Base-by-base conservation (phyloP, 768 basidiomycete species). In the Russula foetens region DNA sequence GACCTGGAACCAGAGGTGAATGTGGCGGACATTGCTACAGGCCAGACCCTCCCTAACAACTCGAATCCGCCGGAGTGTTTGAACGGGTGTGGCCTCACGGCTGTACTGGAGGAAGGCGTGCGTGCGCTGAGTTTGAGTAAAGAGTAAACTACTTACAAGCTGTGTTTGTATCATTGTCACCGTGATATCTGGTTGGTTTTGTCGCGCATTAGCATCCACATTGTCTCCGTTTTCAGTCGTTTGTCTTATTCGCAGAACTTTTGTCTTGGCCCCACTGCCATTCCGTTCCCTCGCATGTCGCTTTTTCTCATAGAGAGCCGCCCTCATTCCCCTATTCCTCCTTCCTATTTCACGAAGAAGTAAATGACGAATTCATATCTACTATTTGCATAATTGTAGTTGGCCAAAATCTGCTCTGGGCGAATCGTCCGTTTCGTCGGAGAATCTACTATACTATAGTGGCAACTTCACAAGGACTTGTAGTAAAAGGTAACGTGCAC, bases 101-200 rank as follows among this genome's bases (percentile, higher is more conserved):
- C 35, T n/a, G 38, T 24, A 17, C 71, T 86, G 70, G 85, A 85
- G 74, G 84, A 86, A 72, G 80, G 83, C 59, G 84, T 87, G 84
- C 73, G 80, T 66, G 82, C 79, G 67, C 72, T 86, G 75, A 84
- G 77, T 63, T 65, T 87, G 65, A 75, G 73, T 58, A 83, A 82
- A 79, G 84, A 66, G 38, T 62, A 23, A 53, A 31, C 28, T 12
- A n/a, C 9, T n/a, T 41, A 47, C 38, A 31, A 26, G 21, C 11
- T 19, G 29, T 48, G 43, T 51, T 50, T 35, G 43, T 62, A 35
- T 47, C 15, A 35, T 62, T 31, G 17, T 53, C 45, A 48, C 17
- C 23, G 28, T 52, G 38, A 58, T 58, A 48, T 51, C 43, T 39
- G 26, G 50, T 47, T 46, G 19, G 61, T 52, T 53, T 33, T 62